Evolutionary conservation across 2,329 filamentous ascomycete species (phyloP).

Genomic region (Epichloe brachyelytri): DNA sequence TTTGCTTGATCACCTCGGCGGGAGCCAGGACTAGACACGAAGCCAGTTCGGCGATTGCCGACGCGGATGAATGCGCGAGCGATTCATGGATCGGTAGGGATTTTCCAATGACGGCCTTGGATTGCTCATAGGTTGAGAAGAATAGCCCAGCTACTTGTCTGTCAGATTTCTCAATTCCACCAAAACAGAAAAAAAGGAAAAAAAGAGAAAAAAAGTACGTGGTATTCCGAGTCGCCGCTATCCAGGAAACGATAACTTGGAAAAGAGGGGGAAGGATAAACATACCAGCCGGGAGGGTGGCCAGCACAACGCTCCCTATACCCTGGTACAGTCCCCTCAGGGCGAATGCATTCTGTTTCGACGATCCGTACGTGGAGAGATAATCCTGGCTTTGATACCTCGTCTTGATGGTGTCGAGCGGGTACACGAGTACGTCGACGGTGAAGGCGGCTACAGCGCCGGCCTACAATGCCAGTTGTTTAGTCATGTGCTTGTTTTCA

Average conservation of each 20-base stretch:
- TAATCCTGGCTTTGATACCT: conserved; percentile 71
- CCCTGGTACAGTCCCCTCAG: conserved; percentile 77
- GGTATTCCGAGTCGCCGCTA: no score
- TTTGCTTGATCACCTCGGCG: conserved; percentile 85
- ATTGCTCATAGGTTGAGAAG: conserved; percentile 78
- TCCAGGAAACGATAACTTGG: no score
- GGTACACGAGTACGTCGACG: conserved; percentile 76
- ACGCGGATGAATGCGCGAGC: conserved; percentile 59
- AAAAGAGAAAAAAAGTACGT: no score
- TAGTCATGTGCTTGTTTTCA: not conserved
- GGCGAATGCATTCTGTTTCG: conserved; percentile 38
- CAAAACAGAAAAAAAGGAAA: no score
- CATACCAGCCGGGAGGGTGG: conserved; percentile 75
- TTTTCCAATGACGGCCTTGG: conserved; percentile 49
- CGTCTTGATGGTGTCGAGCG: conserved; percentile 82
- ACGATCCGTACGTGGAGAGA: conserved; percentile 47
- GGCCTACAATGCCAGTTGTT: conserved; percentile 41
- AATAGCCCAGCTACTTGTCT: conserved; percentile 56
- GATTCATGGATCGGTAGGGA: conserved; percentile 49
- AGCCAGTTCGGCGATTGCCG: conserved; percentile 65
- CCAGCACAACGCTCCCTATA: conserved; percentile 70
- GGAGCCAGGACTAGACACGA: conserved; percentile 80
- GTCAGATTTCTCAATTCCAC: no score
- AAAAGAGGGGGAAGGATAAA: not conserved
- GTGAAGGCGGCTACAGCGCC: conserved; percentile 77